These are phyloP conservation scores for Trichoderma cornu-damae DNA, from an alignment of 2,329 filamentous ascomycete genomes.

Conservation along the genomic window DNA sequence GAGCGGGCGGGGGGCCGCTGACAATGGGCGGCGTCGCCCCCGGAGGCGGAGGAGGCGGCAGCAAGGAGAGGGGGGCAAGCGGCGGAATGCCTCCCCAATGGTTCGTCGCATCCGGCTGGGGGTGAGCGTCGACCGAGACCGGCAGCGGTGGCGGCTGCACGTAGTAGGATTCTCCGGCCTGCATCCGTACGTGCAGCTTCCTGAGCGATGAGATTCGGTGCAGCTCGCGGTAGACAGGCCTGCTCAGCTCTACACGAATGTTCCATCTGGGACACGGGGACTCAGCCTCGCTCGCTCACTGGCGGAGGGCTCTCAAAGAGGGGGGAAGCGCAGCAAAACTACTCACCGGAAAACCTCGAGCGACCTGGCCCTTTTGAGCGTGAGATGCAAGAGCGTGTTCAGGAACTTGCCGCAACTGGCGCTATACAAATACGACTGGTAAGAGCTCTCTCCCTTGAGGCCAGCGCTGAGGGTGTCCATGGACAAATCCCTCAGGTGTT, in stretches of 20 bases:
- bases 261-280: constrained; percentile 47
- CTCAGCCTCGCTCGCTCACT: background rate
- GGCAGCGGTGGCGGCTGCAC: constrained; percentile 45
- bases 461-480: constrained; percentile 52
- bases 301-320: background rate
- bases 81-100: constrained; percentile 29
- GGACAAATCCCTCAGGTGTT: constrained; percentile 50
- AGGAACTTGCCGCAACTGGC: constrained; percentile 59
- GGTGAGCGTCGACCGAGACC: constrained; percentile 24
- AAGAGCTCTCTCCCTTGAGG: constrained; percentile 48
- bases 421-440: constrained; percentile 50
- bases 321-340: background rate
- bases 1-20: constrained; percentile 28
- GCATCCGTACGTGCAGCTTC: constrained; percentile 54
- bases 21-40: constrained; percentile 19
- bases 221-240: constrained; percentile 52
- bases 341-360: constrained; percentile 54
- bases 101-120: constrained; percentile 31
- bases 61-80: constrained; percentile 20
- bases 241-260: constrained; percentile 57
- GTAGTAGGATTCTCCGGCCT: constrained; percentile 52
- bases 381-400: constrained; percentile 54
- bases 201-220: constrained; percentile 50
- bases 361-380: constrained; percentile 49
- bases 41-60: constrained; percentile 19